Base-by-base conservation (phyloP, 768 basidiomycete genomes). In the Trametes maxima region DNA sequence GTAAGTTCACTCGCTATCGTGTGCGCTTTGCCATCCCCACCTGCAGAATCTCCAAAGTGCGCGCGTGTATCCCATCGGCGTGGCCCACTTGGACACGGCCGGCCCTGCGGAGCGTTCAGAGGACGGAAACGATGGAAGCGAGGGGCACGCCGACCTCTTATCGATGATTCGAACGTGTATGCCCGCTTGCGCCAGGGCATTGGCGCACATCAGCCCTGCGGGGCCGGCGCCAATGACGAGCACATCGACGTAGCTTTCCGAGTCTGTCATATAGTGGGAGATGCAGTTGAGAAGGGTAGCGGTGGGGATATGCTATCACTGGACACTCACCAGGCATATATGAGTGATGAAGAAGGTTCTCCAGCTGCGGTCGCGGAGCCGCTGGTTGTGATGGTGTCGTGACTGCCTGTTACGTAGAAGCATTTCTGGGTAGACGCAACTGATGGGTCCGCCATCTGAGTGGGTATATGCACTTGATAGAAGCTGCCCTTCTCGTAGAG, bases 121-220 rank as follows among this genome's bases (percentile, higher is more conserved):
- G 76, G 75, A 7, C 46, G 28, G 19, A 10, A 2, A n/a, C 25
- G 35, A 39, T 28, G 42, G 19, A 16, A 6, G 33, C 6, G 24
- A 35, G 14, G 39, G 24, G 33, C 13, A 42, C 3, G 33, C 56
- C 57, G 62, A 85, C 88, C 78, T 85, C 69, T 85, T 75, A 67
- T 89, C 87, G 40, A 89, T 69, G 35, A 89, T 81, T 7, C 82
- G 78, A n/a, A 87, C 82, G 35, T 80, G 78, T 28, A 88, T 71
- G 0, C 86, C 85, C 12, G 84, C 82, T 36, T 68, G 78, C 11
- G 77, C 80, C 28, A 88, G 77, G 3, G 80, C 86, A 69, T 87
- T 85, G 25, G 82, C 83, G 58, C 85, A 87, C 87, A 92, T 89
- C 3, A 90, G 69, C 1, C 89, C 84, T 1, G 80, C 75, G 2